Base-by-base conservation (phyloP, 2,329 filamentous ascomycete genomes). In the Fusarium dimerum region DNA sequence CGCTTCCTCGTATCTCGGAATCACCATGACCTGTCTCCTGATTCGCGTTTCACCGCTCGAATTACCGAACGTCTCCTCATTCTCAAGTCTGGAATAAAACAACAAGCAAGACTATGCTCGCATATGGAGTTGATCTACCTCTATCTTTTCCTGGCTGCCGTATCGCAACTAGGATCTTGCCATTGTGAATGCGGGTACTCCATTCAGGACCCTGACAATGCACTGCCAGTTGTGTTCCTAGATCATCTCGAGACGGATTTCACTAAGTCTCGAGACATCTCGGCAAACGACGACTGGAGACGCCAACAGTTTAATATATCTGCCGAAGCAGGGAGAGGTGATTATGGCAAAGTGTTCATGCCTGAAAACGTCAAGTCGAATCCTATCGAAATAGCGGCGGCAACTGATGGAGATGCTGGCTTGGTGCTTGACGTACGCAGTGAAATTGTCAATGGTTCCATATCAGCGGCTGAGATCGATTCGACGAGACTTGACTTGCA, bases 161-260 rank as follows among this genome's bases (percentile, higher is more conserved):
- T 47, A 64, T 61, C 38, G 40, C 57, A 12, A 6, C 45, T 64
- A 29, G 57, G 52, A 5, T 51, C 52, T 13, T 78, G 79, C 6
- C 76, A 78, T 55, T 92, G 89, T 72, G 82, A 88, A 62, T 93
- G 89, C 66, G 89, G 89, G 47, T 92, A 90, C 68, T 79, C 79
- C 3, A 70, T 86, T 42, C 75, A 74, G 54, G 70, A 76, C 6
- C 29, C 50, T 39, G 76, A 74, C n/a, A 65, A 71, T 43, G 70
- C 72, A 29, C 59, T 66, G 5, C 63, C 70, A 43, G 71, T 76
- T 40, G 65, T 88, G 47, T 92, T 89, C 67, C 90, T 86, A 3
- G 84, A 92, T 54, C 66, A 85, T 11, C 70, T 90, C 47, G 88
- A 92, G 66, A 86, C 86, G 17, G 85, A 92, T 71, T 92, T 92